Percentiles rank a stretch among this genome's conserved stretches.
phyloP scores from a whole-genome alignment of 768 basidiomycete genomes.

The Cubamyces sp. region DNA sequence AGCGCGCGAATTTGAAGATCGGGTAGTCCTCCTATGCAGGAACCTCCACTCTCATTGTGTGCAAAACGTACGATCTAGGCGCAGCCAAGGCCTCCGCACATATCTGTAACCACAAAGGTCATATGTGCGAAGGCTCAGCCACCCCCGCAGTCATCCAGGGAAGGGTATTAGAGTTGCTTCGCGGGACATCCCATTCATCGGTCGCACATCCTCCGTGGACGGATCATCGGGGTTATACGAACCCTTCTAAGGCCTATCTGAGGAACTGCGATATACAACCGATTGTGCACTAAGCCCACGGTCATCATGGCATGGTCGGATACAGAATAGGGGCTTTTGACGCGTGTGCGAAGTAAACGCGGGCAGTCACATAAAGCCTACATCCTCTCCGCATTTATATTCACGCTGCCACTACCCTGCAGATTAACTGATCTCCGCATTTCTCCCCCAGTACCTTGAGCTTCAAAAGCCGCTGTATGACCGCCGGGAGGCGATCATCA shows the following conservation, averaged over 20 bases:
- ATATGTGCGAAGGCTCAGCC: not conserved
- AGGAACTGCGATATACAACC: not conserved
- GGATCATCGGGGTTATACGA: not conserved
- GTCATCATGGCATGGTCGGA: no score
- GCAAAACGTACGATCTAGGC: not conserved
- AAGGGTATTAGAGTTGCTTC: not conserved
- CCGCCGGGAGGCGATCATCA: slow-evolving; percentile 83
- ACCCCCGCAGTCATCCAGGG: not conserved
- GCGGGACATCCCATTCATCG: not conserved
- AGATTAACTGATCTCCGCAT: slow-evolving; percentile 17
- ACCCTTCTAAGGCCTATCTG: no score
- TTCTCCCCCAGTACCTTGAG: slow-evolving; percentile 62
- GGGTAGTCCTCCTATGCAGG: not conserved
- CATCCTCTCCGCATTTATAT: not conserved
- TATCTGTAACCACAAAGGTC: not conserved
- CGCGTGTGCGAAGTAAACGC: no score
- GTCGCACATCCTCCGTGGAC: not conserved
- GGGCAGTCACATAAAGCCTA: no score
- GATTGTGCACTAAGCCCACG: not conserved
- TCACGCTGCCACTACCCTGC: not conserved
- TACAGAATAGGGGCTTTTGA: no score
- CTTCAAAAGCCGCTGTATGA: slow-evolving; percentile 85
- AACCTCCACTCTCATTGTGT: not conserved
- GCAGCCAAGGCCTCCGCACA: not conserved
- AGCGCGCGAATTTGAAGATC: slow-evolving; percentile 1